These are phyloP conservation scores for Phytopythium helicoides DNA, from an alignment of 352 stramenopile genomes.

Conservation along the genomic window DNA sequence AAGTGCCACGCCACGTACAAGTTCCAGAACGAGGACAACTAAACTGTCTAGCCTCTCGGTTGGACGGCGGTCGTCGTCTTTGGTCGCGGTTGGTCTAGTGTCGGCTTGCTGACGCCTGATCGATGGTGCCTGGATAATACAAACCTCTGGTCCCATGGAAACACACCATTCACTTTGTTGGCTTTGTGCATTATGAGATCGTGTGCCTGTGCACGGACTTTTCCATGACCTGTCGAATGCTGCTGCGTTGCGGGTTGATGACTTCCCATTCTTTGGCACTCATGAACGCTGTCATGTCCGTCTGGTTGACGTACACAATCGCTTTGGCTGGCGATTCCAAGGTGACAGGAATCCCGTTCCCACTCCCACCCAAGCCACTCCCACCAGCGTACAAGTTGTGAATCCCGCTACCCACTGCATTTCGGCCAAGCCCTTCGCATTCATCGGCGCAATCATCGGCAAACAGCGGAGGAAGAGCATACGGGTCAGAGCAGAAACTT, in stretches of 20 bases:
- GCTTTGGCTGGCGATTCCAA: conserved; percentile 52
- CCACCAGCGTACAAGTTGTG: conserved; percentile 12
- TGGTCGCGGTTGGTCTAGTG: not conserved
- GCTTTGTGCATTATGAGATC: not conserved
- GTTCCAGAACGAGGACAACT: conserved; percentile 77
- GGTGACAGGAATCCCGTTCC: conserved; percentile 7
- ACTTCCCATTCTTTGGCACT: conserved; percentile 66
- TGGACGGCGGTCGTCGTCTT: too few species aligned
- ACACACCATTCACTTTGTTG: not conserved
- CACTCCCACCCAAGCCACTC: conserved; percentile 13
- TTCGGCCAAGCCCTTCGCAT: conserved; percentile 11
- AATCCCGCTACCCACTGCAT: not conserved
- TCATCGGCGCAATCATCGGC: conserved; percentile 56
- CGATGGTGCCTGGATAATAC: conserved; percentile 2
- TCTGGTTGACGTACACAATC: conserved; percentile 59
- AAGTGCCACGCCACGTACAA: conserved; percentile 98
- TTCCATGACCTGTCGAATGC: conserved; percentile 50
- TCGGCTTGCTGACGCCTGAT: not conserved
- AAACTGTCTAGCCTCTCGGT: not conserved
- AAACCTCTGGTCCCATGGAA: conserved; percentile 10
- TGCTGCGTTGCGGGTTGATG: conserved; percentile 55
- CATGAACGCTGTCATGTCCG: conserved; percentile 45
- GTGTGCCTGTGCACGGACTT: conserved; percentile 11
- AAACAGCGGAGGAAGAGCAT: conserved; percentile 64
- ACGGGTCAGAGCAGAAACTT: conserved; percentile 48